Conservation (phyloP, 257 asterid genomes). For the Solanum clarkiae region DNA sequence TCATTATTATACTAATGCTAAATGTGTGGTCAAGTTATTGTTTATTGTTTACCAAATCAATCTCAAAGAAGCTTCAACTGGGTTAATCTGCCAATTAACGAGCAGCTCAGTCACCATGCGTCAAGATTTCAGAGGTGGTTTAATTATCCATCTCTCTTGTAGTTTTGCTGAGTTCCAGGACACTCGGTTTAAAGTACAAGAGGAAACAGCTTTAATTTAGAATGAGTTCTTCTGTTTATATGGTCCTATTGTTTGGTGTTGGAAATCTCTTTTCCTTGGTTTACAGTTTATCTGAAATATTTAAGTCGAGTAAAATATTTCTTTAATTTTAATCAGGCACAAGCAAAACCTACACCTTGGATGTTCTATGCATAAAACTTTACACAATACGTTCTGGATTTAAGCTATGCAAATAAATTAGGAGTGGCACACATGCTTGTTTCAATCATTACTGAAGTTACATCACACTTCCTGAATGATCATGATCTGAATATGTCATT, state of each 20-base stretch:
- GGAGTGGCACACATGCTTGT: neutral
- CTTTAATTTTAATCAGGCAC: neutral
- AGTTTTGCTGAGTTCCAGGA: neutral
- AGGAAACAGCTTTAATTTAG: neutral
- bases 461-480: neutral
- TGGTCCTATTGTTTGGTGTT: neutral
- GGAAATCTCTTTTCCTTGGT: neutral
- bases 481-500: neutral
- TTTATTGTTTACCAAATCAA: neutral
- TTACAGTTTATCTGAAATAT: neutral
- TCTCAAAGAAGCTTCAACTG: neutral
- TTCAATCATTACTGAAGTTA: neutral
- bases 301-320: neutral
- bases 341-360: neutral
- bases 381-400: neutral
- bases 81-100: neutral
- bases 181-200: neutral
- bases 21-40: neutral
- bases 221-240: neutral
- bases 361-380: neutral
- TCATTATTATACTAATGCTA: neutral
- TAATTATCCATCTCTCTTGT: neutral
- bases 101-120: neutral
- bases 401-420: neutral
- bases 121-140: neutral